These are phyloP conservation scores for Canavalia ensiformis DNA, from an alignment of 306 rosid species.

Conservation along the genomic window DNA sequence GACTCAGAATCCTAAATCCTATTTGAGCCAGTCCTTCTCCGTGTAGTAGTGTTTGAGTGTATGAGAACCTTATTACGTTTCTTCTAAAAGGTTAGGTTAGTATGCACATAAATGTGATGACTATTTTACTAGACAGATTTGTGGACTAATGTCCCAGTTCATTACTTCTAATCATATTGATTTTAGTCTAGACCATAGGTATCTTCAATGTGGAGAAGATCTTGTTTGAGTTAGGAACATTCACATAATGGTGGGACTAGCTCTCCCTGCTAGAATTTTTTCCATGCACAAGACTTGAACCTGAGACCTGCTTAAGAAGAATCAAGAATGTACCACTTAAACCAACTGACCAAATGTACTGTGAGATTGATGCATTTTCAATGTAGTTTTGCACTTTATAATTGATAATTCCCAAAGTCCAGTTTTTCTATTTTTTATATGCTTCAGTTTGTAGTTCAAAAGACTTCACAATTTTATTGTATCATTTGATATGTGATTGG, in stretches of 20 bases:
- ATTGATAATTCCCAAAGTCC: slow-evolving; percentile 27
- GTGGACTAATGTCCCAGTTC: slow-evolving; percentile 8
- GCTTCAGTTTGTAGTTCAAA: slow-evolving; percentile 32
- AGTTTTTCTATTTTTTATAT: slow-evolving; percentile 4
- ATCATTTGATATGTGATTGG: slow-evolving; percentile 30
- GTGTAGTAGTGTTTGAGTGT: background rate
- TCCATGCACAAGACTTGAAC: no score
- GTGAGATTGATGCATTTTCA: background rate
- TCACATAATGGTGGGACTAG: no score
- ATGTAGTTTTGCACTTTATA: slow-evolving; percentile 28
- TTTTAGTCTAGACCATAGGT: no score
- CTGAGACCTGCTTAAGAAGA: no score
- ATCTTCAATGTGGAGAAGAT: no score
- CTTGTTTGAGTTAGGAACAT: no score
- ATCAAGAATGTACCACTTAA: no score
- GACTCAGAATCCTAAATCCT: background rate
- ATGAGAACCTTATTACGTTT: background rate
- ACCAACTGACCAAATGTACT: background rate
- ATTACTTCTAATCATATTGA: slow-evolving; percentile 9
- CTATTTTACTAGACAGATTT: slow-evolving; percentile 5
- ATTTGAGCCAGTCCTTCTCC: background rate
- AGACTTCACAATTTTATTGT: slow-evolving; percentile 11
- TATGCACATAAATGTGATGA: slow-evolving; percentile 2
- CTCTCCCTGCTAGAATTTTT: no score
- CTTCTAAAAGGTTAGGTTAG: slow-evolving; percentile 9